phyloP scores from a whole-genome alignment of 2,329 filamentous ascomycete genomes.

The Hypomyces rosellus region DNA sequence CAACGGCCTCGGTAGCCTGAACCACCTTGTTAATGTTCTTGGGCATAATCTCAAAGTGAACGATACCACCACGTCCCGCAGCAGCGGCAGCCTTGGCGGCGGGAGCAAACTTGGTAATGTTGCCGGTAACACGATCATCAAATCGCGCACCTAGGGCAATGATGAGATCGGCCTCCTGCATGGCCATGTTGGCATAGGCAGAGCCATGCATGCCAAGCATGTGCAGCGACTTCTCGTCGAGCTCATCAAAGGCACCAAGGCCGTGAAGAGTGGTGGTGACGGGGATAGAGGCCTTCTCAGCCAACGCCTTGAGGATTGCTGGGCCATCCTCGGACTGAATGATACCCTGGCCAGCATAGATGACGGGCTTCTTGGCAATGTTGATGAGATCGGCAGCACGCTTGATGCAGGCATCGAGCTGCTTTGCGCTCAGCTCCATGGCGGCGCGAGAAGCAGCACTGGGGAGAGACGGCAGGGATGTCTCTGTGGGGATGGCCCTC shows the following conservation, averaged over 20 bases:
- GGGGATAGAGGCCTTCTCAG: constrained; percentile 85
- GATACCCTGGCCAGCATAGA: constrained; percentile 91
- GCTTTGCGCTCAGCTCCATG: constrained; percentile 62
- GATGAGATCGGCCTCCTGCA: constrained; percentile 94
- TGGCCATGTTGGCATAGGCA: constrained; percentile 95
- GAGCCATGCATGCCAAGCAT: constrained; percentile 99
- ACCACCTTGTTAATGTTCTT: constrained; percentile 99
- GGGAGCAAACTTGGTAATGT: constrained; percentile 80
- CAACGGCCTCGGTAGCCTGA: constrained; percentile 89
- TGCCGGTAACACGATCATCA: constrained; percentile 87
- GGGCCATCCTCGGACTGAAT: constrained; percentile 74
- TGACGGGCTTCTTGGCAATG: constrained; percentile 84
- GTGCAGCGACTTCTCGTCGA: constrained; percentile 88
- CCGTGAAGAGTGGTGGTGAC: constrained; percentile 95
- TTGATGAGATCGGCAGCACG: constrained; percentile 81
- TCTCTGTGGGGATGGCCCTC: constrained; percentile 71
- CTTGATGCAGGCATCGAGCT: constrained; percentile 66
- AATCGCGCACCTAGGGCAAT: constrained; percentile 91
- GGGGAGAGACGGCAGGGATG: constrained; percentile 70
- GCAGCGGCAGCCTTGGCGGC: constrained; percentile 76
- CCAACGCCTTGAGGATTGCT: constrained; percentile 72
- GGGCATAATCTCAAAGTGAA: constrained; percentile 97
- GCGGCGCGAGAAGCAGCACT: constrained; percentile 82
- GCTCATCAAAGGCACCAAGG: constrained; percentile 85
- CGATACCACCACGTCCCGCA: constrained; percentile 84